Evolutionary conservation across 176 grass and related monocot species (phyloP).

Genomic region (Juncus inflexus): DNA sequence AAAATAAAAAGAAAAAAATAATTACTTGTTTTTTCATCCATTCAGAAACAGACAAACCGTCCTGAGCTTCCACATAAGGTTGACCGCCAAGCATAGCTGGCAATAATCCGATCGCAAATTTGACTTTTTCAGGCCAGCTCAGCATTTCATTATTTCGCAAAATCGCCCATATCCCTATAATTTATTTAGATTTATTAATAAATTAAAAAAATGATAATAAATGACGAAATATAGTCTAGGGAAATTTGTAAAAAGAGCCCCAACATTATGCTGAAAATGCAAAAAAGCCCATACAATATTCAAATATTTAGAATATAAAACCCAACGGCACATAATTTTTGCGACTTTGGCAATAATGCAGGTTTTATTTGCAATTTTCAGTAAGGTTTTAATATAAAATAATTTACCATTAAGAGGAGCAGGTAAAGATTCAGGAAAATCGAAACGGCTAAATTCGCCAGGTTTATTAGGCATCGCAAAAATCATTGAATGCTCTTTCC

Average conservation of each 20-base stretch:
- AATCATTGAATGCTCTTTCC: slow-evolving; percentile 99
- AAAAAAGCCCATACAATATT: background rate
- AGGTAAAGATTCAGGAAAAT: slow-evolving; percentile 85
- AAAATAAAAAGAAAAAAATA: slow-evolving; percentile 16
- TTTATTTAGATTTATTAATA: slow-evolving; percentile 18
- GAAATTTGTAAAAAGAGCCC: slow-evolving; percentile 6
- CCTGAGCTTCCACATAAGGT: slow-evolving; percentile 98
- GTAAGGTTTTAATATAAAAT: slow-evolving; percentile 9
- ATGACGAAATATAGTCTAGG: background rate
- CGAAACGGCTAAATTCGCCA: slow-evolving; percentile 94
- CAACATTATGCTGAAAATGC: background rate
- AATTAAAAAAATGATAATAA: background rate
- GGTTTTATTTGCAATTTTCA: slow-evolving; percentile 1
- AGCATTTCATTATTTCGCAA: slow-evolving; percentile 97
- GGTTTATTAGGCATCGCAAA: slow-evolving; percentile 96
- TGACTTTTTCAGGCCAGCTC: slow-evolving; percentile 95
- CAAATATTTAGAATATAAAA: slow-evolving; percentile 1
- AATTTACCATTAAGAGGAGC: slow-evolving; percentile 84
- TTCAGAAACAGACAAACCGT: slow-evolving; percentile 72
- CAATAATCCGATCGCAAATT: slow-evolving; percentile 96
- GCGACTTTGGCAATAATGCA: background rate
- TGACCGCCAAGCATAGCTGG: slow-evolving; percentile 90
- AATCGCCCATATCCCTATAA: slow-evolving; percentile 91
- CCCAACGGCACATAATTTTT: background rate
- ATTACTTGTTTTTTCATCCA: slow-evolving; percentile 92